Base-by-base conservation (phyloP, 495 filamentous ascomycete genomes). In the Physcia stellaris region DNA sequence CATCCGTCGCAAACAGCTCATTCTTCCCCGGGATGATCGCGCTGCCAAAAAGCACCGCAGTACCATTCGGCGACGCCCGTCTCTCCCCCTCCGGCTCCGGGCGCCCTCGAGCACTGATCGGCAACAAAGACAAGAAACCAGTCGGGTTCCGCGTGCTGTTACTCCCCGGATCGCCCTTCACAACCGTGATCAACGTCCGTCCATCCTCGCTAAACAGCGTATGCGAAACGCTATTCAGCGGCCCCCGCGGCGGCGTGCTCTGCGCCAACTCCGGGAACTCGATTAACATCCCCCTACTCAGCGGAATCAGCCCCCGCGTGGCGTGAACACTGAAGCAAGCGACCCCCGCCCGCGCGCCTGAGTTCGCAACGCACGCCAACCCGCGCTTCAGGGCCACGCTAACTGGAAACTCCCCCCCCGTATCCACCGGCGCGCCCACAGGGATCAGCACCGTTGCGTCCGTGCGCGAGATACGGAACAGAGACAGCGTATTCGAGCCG, bases 391-490 rank as follows among this genome's bases (percentile, higher is more conserved):
- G 64, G 1, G 67, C 59, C 9, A 77, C 71, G 11, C 67, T 73
- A 31, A 62, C 61, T 0, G 74, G 73, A 46, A 77, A 77, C 27
- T 75, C 64, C 18, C 64, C 74, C 5, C 65, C 57, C 19, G 71
- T 51, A 12, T 44, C 32, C 2, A 52, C 54, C 0, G 66, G 66
- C 4, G 50, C 18, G 24, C 67, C 69, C 20, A 71, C 39, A n/a
- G 59, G 33, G 0, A 52, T 56, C 24, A 74, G 48, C 6, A 59
- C 41, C 18, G 60, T 64, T 3, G 73, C 63, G 46, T 76, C 51
- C 4, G 42, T 12, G 1, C 51, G 36, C 16, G 50, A 50, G 52
- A 79, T 76, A 33, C 52, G 41, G 30, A 79, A 55, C 64, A 75
- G 66, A 41, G 59, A 63, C 2, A 74, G 28, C 2, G 68, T 67